Conservation (phyloP, 768 basidiomycete genomes). For the Tylopilus rubrobrunneus region DNA sequence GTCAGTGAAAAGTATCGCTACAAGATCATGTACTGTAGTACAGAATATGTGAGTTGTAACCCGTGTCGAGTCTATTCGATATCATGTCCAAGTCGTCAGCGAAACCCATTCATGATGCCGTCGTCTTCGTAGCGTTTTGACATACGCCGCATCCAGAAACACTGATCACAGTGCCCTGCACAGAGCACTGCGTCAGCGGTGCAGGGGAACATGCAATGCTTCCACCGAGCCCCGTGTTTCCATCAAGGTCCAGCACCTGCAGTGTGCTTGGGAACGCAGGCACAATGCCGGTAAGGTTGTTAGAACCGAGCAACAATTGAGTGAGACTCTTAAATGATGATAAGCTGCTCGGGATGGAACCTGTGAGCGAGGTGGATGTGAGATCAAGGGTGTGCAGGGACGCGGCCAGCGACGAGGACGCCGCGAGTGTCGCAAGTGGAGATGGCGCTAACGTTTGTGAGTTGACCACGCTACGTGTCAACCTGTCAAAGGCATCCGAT, state of each 20-base stretch:
- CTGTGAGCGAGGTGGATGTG: conserved; percentile 37
- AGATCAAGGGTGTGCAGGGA: conserved; percentile 38
- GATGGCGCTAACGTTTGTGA: conserved; percentile 33
- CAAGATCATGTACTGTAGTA: conserved; percentile 2
- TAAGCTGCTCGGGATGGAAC: conserved; percentile 33
- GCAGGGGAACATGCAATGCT: conserved; percentile 13
- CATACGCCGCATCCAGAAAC: conserved; percentile 23
- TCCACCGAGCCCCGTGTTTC: conserved; percentile 37
- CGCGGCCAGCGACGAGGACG: conserved; percentile 29
- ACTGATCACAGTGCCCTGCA: conserved; percentile 21
- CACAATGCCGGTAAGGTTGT: conserved; percentile 34
- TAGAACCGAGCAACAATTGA: conserved; percentile 38
- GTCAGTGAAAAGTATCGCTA: conserved; percentile 10
- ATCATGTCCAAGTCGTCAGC: conserved; percentile 6
- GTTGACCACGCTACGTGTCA: conserved; percentile 32
- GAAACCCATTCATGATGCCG: background rate
- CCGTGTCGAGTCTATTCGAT: no score
- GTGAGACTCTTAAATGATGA: conserved; percentile 33
- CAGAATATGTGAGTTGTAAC: conserved; percentile 5
- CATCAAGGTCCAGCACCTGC: conserved; percentile 33
- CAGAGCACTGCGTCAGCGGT: conserved; percentile 18
- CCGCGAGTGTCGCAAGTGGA: conserved; percentile 29
- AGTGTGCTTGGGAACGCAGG: conserved; percentile 35
- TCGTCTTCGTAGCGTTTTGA: conserved; percentile 13
- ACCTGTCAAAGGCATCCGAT: conserved; percentile 1